phyloP scores from a whole-genome alignment of 1,284 basidiomycete genomes.

The Fomitopsis palustris region DNA sequence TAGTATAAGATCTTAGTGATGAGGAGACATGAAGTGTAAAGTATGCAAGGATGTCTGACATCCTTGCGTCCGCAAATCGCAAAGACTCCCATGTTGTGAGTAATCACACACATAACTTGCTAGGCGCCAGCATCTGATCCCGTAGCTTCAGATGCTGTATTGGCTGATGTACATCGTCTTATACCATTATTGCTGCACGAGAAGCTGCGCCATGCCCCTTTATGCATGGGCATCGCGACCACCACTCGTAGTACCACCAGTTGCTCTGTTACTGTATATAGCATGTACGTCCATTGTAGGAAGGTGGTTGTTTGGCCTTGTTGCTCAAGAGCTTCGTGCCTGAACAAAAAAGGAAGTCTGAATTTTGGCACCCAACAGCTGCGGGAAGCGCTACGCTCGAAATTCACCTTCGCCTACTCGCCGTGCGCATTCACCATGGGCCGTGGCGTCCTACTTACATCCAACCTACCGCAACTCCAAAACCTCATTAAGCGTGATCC shows the following conservation, averaged over 20 bases:
- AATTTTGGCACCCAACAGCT: constrained; percentile 2
- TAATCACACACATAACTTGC: no score
- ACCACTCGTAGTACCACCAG: no score
- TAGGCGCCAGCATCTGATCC: no score
- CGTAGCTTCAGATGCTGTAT: neutral
- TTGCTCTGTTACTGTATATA: no score
- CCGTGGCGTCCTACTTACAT: constrained; percentile 61
- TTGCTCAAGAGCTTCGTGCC: constrained; percentile 14
- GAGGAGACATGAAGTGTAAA: neutral
- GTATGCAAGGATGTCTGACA: neutral
- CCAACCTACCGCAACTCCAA: constrained; percentile 82
- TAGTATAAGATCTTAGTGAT: neutral
- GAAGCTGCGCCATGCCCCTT: no score
- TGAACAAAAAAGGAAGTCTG: constrained; percentile 9
- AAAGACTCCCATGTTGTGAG: constrained; percentile 1
- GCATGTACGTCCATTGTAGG: neutral
- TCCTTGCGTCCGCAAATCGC: neutral
- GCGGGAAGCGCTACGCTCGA: no score
- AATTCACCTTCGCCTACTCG: neutral
- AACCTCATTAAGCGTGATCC: constrained; percentile 97
- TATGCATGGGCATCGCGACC: no score
- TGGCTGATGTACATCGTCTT: constrained; percentile 8
- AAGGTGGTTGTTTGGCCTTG: constrained; percentile 4
- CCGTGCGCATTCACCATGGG: constrained; percentile 34
- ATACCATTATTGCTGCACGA: no score